Base-by-base conservation (phyloP, 2,329 filamentous ascomycete species). In the Fonsecaea erecta region DNA sequence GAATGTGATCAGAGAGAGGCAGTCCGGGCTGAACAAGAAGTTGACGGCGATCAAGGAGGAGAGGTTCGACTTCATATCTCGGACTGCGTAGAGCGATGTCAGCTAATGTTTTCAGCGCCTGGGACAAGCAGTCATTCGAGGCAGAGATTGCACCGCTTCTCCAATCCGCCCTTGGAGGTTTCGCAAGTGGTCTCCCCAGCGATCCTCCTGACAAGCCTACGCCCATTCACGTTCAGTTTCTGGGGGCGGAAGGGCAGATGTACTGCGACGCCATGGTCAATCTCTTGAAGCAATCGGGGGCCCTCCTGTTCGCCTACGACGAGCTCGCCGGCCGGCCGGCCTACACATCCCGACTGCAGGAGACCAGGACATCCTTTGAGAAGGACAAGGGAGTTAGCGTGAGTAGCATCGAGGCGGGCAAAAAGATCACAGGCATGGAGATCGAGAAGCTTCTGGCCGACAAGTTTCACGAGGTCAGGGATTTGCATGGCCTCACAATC, bases 381-480 rank as follows among this genome's bases (percentile, higher is more conserved):
- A 63, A 64, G 28, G 68, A 68, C 37, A 67, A 63, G 48, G 46
- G 48, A 30, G 57, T 62, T 26, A 61, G 63, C 32, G 40, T 56
- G 35, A 54, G 59, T 35, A 67, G 58, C 2, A 21, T 69, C 14
- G 52, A 62, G 24, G 68, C 68, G 7, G 65, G 68, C 24, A 61
- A 46, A 35, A 52, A 24, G 14, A 63, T 69, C 14, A 65, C 60
- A 11, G 30, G 34, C 26, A 52, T 34, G 21, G 65, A 67, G 3
- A 56, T 69, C 12, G 60, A 66, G 14, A 62, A 46, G 18, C 58
- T 69, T 21, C 43, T 69, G 9, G 52, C 65, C 9, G 68, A 69
- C 43, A 52, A 52, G 18, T 64, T 63, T 18, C 55, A 67, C 12
- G 62, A 69, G 14, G 65, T 66, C 5, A 53, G 60, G 26, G 32